Conservation (phyloP, 352 stramenopile species). For the Plasmopara halstedii region DNA sequence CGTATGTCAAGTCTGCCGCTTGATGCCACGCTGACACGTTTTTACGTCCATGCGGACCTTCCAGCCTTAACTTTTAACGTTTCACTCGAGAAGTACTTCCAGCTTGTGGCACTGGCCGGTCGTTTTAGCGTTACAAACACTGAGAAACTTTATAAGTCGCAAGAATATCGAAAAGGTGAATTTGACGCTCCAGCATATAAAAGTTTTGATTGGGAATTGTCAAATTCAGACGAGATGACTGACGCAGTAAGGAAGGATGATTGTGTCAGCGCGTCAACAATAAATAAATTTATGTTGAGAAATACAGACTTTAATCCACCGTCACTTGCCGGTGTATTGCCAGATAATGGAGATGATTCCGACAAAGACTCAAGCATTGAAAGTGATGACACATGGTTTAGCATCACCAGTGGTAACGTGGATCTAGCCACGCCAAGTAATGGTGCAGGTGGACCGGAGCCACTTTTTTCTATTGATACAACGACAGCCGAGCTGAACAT, state of each 20-base stretch:
- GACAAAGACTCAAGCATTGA: slow-evolving; percentile 63
- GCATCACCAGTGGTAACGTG: slow-evolving; percentile 63
- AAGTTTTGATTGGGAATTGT: slow-evolving; percentile 3
- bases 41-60: slow-evolving; percentile 80
- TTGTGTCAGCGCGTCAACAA: slow-evolving; percentile 40
- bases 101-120: slow-evolving; percentile 48
- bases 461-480: slow-evolving; percentile 8
- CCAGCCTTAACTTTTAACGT: slow-evolving; percentile 80
- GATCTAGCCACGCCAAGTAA: slow-evolving; percentile 25
- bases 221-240: slow-evolving; percentile 12
- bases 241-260: slow-evolving; percentile 25
- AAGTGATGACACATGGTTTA: slow-evolving; percentile 88
- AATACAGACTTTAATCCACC: slow-evolving; percentile 19
- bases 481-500: not conserved
- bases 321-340: slow-evolving; percentile 7
- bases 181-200: slow-evolving; percentile 12
- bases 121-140: slow-evolving; percentile 43
- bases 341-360: slow-evolving; percentile 28
- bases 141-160: slow-evolving; percentile 16
- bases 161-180: slow-evolving; percentile 12
- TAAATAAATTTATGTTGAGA: slow-evolving; percentile 46
- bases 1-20: slow-evolving; percentile 79
- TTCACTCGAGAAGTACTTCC: slow-evolving; percentile 79
- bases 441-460: slow-evolving; percentile 9
- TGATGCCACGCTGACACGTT: slow-evolving; percentile 71